Evolutionary conservation across 352 stramenopile genomes (phyloP), one percentile per base, ranked within the genome.

Genomic region (Globisporangium perplexum): DNA sequence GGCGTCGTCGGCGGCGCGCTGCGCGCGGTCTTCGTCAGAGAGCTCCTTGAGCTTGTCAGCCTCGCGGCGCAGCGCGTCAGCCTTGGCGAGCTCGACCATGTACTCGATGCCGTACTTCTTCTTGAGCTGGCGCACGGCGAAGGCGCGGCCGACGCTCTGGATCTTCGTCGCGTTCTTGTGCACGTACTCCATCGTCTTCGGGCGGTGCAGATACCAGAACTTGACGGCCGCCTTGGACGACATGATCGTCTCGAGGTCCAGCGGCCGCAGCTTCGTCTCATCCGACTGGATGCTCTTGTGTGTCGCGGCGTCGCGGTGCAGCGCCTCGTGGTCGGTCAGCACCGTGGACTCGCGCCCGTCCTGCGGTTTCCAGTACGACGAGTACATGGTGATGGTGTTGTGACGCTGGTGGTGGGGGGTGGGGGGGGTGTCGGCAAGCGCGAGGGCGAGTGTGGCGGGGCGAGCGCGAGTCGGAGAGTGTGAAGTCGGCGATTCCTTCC

Each of bases 151-250:
- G 22, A 94, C 47, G 39, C 66, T 86, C 66, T 94, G 83, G 48
- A 94, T 88, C 67, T 92, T 92, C 50, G 82, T 90, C 15, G 81
- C 83, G 62, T 94, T 94, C 73, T 84, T 88, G 70, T 94, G 83
- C 36, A 94, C 83, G 57, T 90, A 92, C 54, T 88, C 77, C 83
- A 94, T 94, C 18, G 83, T 94, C 69, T 94, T 94, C 45, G 83
- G 83, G 17, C 83, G 83, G 52, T 94, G 83, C 26, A 94, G 60
- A 60, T 94, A 94, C 83, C 83, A 94, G 62, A 88, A 94, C 75
- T 94, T 94, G 68, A 94, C 83, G 43, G 79, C 83, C 14, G 77
- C 81, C 60, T 92, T 94, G 59, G 77, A 89, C 43, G 71, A 86
- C 77, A 94, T 89, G 67, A 94, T 90, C 35, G 83, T 92, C 66